Evolutionary conservation across 2,329 filamentous ascomycete species (phyloP), one percentile per base, ranked within the genome.

Genomic region (Sporothrix pallida): DNA sequence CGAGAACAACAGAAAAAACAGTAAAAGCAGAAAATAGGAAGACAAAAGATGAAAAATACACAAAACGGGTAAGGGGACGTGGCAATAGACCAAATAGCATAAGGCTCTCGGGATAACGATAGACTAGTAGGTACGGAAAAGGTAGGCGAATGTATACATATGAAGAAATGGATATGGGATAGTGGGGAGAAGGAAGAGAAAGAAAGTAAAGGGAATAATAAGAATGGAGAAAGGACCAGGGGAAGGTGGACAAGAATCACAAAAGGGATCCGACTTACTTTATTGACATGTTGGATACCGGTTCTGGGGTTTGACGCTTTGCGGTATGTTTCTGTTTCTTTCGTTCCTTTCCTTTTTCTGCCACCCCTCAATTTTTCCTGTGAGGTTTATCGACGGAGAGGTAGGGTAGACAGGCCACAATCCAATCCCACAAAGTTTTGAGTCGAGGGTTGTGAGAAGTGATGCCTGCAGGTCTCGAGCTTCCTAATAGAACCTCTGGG

Each of bases 201-300:
- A 42, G 50, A 26, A 37, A 37, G 31, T 37, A 37, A 37, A 37
- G 31, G 5, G 31, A 6, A 37, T 37, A 37, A 37, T 37, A 37
- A 26, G 23, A 44, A 26, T 23, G 15, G 63, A 37, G 48, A 50
- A 31, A 48, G 44, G 3, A 13, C 42, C 42, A 44, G 23, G 44
- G 42, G 42, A 15, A 20, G 54, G 42, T 10, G 23, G 26, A 37
- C 31, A 37, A 60, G 13, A 37, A 37, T 31, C 20, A 52, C 42
- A 26, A 48, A 48, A 54, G 46, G 54, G 37, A 42, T 2, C 23
- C 15, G 79, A 83, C 84, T 84, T 83, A 87, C 85, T 87, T 87
- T 85, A 87, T 86, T 80, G 85, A 87, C 85, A 87, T 87, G 80
- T 79, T 69, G 73, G 17, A 56, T 54, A 26, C 46, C 17, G 13